Evolutionary conservation across 1,284 basidiomycete genomes (phyloP).

Genomic region (Thecaphora thlaspeos): DNA sequence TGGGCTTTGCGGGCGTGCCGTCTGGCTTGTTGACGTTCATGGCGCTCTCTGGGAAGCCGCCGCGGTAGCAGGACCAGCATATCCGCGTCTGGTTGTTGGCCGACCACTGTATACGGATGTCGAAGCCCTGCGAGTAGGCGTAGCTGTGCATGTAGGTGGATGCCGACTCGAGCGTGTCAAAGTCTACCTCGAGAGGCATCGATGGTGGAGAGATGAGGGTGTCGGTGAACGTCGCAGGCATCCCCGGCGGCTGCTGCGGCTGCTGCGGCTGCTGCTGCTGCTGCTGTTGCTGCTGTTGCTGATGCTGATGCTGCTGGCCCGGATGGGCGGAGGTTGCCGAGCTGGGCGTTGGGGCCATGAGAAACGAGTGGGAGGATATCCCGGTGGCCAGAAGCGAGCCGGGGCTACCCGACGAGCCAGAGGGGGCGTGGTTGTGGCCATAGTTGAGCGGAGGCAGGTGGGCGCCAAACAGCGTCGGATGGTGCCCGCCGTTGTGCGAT

Average conservation of each 20-base stretch:
- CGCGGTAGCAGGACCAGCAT: conserved; percentile 37
- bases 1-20: conserved; percentile 27
- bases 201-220: conserved; percentile 30
- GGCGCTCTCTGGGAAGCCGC: conserved; percentile 24
- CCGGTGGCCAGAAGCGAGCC: conserved; percentile 15
- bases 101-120: conserved; percentile 41
- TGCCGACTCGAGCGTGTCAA: conserved; percentile 35
- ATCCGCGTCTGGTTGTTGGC: conserved; percentile 39
- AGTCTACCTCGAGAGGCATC: conserved; percentile 37
- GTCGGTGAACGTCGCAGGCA: conserved; percentile 5
- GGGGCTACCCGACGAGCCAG: conserved; percentile 10
- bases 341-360: conserved; percentile 25
- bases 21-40: conserved; percentile 15
- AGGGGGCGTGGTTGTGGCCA: conserved; percentile 12
- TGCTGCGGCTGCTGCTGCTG: conserved; percentile 12
- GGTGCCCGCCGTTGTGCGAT: conserved; percentile 21
- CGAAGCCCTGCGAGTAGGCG: conserved; percentile 35
- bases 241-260: conserved; percentile 1
- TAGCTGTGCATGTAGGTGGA: conserved; percentile 42
- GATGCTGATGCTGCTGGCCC: background rate
- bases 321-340: conserved; percentile 12
- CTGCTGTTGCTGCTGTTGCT: conserved; percentile 1
- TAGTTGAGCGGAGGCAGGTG: conserved; percentile 21
- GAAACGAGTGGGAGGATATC: conserved; percentile 32
- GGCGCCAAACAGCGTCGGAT: conserved; percentile 13